Percentiles rank a stretch among this genome's conserved stretches.
phyloP scores from a whole-genome alignment of 129 eudicot species.

The Daucus carota region DNA sequence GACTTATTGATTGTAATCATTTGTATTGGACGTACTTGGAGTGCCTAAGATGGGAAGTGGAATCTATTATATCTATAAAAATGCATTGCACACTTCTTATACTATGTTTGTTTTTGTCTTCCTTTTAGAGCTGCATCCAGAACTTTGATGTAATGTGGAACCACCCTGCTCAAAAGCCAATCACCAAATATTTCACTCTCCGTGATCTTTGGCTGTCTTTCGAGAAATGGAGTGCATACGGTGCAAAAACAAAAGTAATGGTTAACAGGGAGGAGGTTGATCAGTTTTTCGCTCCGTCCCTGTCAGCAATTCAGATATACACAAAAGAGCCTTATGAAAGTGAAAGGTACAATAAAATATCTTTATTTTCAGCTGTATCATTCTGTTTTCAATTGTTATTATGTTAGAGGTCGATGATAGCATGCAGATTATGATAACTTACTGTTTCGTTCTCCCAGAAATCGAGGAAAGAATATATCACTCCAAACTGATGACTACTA shows the following conservation, averaged over 20 bases:
- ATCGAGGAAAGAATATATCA: background rate
- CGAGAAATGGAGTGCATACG: background rate
- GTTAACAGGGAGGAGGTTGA: background rate
- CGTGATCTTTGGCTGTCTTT: background rate
- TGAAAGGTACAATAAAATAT: background rate
- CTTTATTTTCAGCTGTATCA: background rate
- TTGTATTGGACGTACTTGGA: too few species aligned
- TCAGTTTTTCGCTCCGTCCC: slow-evolving; percentile 24
- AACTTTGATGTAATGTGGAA: background rate
- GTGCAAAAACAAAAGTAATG: slow-evolving; percentile 5
- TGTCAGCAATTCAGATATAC: slow-evolving; percentile 27
- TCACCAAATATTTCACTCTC: background rate
- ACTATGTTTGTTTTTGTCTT: background rate
- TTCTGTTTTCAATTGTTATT: background rate
- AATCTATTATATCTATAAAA: too few species aligned
- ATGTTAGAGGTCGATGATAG: background rate
- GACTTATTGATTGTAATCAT: too few species aligned
- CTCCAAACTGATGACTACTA: background rate
- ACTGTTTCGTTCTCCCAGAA: background rate
- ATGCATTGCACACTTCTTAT: too few species aligned
- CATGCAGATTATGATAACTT: background rate
- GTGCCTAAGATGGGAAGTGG: too few species aligned
- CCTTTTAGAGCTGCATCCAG: background rate
- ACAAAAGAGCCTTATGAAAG: slow-evolving; percentile 7
- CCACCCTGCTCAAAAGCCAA: background rate